These are phyloP conservation scores for Flaveria bidentis DNA, from an alignment of 129 eudicot species.

Conservation along the genomic window DNA sequence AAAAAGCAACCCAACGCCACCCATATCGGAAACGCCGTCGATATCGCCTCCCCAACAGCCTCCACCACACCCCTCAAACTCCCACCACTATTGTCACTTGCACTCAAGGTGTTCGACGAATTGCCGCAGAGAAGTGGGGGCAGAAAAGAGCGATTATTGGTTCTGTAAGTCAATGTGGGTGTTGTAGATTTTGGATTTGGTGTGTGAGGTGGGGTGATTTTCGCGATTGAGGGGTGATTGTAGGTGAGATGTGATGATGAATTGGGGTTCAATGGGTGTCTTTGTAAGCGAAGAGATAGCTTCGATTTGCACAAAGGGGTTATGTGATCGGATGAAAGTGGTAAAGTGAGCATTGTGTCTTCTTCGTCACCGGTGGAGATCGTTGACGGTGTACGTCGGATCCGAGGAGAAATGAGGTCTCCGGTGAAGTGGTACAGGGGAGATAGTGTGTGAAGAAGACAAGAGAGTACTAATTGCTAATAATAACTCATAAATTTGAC, in stretches of 20 bases:
- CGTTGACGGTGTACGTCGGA: not conserved
- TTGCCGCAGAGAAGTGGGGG: conserved; percentile 61
- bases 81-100: conserved; percentile 27
- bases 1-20: conserved; percentile 86
- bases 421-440: not conserved
- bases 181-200: conserved; percentile 22
- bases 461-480: too few relatives aligned
- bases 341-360: conserved; percentile 33
- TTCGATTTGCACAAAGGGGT: conserved; percentile 24
- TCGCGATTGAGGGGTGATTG: conserved; percentile 11
- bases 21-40: conserved; percentile 92
- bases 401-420: conserved; percentile 3
- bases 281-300: not conserved
- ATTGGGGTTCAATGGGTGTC: conserved; percentile 23
- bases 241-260: conserved; percentile 23
- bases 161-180: not conserved
- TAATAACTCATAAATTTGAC: too few relatives aligned
- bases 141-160: not conserved
- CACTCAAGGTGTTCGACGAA: conserved; percentile 63
- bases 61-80: conserved; percentile 52
- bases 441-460: not conserved
- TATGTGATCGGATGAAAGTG: conserved; percentile 23
- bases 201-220: not conserved
- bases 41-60: conserved; percentile 56
- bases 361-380: not conserved